Evolutionary conservation across 176 grass and related monocot species (phyloP), one percentile per base, ranked within the genome.

Genomic region (Bonia amplexicaulis): DNA sequence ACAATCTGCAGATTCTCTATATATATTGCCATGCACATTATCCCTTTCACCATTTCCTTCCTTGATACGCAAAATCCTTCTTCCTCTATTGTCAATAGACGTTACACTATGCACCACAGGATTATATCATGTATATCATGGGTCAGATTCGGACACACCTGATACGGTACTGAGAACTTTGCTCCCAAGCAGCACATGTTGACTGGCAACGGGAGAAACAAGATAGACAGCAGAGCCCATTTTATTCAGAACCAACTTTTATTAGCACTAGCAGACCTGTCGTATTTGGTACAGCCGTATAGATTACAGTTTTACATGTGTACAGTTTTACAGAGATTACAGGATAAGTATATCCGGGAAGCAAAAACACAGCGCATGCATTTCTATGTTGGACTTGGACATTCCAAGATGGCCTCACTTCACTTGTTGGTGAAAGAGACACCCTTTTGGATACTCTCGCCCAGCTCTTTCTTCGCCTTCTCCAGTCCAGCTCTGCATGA

Each of bases 401-500:
- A 57, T 54, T 51, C 48, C 45, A 26, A 5, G 20, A 57, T 4
- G n/a, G 49, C 29, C 52, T 82, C 82, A 93, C 73, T 87, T 91
- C 85, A 96, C 81, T 93, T 94, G 22, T 86, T 90, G 53, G 90
- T 80, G 77, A 97, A 97, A 39, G 85, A 88, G 47, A 97, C 86
- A 1, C 94, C 94, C 88, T 97, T 94, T n/a, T 94, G 82, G 77
- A 97, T 97, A 45, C 94, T 94, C 33, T 87, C 81, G 2, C 57
- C 70, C 47, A 97, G 83, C 78, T 97, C 94, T 67, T 91, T 83
- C 86, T 97, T 97, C 47, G 94, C 94, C 88, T 94, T 94, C 69
- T 87, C 88, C 82, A 97, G 87, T 46, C 92, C 88, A 86, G 78
- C 57, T 71, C 92, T 97, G 88, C 85, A 53, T 73, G 55, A 60